Evolutionary conservation across 2,329 filamentous ascomycete species (phyloP), one percentile per base, ranked within the genome.

Genomic region (Trichoderma polysporum): DNA sequence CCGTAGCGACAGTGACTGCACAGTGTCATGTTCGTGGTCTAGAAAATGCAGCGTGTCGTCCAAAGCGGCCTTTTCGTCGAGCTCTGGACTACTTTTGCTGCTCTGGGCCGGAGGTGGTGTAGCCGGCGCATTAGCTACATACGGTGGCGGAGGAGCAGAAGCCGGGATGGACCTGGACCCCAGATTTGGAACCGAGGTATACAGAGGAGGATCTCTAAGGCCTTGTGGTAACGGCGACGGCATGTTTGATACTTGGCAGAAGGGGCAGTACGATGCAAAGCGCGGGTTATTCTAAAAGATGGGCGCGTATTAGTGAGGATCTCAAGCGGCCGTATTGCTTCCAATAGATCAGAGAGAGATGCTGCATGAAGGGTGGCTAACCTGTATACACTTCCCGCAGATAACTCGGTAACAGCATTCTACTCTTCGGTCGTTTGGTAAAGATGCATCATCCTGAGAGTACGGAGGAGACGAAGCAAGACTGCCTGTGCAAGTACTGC

Each of bases 31-130:
- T n/a, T 81, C 79, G 66, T 91, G 89, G 72, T 91, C 83, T 57
- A 95, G 81, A 77, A 93, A 93, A 76, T 95, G 92, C 15, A 94
- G 80, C 2, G 88, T 87, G 76, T 93, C 90, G 67, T 86, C 83
- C n/a, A 82, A 80, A 4, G 77, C 74, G 9, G 68, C 69, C 69
- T 82, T 81, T 33, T 76, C 71, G 15, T 71, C 70, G 22, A 70
- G 67, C 17, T 68, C 68, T 7, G 72, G 61, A 0, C 68, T 69
- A 9, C 66, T 70, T 69, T 77, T 77, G 47, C 76, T 73, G 52
- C 72, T 68, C 33, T 71, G 63, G 15, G 22, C 49, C 31, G 66
- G 27, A 17, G 41, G 47, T 10, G 63, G 35, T 17, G 39, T 49
- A 41, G 25, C n/a, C n/a, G 35, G 61, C 47, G 54, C 29, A 64